Evolutionary conservation across 768 basidiomycete genomes (phyloP).

Genomic region (Kwoniella botswanensis): DNA sequence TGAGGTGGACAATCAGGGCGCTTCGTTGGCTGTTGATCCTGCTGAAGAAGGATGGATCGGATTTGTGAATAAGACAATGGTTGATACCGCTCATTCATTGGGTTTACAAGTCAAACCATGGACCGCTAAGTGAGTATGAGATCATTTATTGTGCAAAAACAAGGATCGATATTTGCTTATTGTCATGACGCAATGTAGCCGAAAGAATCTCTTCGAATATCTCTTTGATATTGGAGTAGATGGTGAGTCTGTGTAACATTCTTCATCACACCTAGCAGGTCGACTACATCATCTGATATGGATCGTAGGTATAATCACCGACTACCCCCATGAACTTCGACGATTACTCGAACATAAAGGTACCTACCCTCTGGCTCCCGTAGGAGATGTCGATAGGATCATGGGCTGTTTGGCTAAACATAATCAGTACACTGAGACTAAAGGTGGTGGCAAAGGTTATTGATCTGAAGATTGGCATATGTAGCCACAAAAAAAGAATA

Average conservation of each 20-base stretch:
- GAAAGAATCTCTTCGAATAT: conserved; percentile 68
- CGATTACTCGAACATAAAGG: conserved; percentile 66
- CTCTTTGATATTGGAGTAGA: conserved; percentile 69
- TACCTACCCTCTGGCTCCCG: conserved; percentile 62
- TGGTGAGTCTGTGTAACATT: conserved; percentile 57
- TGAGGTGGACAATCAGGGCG: background rate
- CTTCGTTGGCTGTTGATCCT: conserved; percentile 59
- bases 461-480: background rate
- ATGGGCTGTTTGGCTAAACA: conserved; percentile 69
- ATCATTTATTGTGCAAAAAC: background rate
- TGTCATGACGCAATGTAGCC: conserved; percentile 56
- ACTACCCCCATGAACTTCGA: conserved; percentile 70
- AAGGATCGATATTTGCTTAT: background rate
- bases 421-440: conserved; percentile 37
- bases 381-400: conserved; percentile 67
- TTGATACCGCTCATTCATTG: conserved; percentile 68
- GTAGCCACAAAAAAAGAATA: background rate
- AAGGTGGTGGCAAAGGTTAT: conserved; percentile 24
- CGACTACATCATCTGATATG: background rate
- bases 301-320: conserved; percentile 66
- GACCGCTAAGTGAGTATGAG: conserved; percentile 60
- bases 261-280: background rate
- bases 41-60: conserved; percentile 61
- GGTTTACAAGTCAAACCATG: conserved; percentile 73
- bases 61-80: conserved; percentile 73